phyloP scores from a whole-genome alignment of 2,329 filamentous ascomycete genomes.

The Scedosporium aurantiacum region DNA sequence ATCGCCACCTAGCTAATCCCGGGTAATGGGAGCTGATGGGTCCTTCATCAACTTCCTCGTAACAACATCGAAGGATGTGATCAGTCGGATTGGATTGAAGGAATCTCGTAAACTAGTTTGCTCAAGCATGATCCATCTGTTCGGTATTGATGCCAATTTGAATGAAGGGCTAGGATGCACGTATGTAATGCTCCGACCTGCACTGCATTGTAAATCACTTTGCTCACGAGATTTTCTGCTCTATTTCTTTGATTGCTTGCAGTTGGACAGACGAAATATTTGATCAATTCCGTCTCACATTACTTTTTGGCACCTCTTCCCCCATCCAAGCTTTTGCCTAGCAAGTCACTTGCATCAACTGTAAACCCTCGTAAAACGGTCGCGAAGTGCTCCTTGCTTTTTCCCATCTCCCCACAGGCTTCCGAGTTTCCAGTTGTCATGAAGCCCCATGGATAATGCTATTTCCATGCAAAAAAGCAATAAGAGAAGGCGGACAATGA shows the following conservation, averaged over 20 bases:
- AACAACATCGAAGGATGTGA: neutral
- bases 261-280: neutral
- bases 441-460: neutral
- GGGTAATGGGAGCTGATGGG: neutral
- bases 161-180: too few relatives aligned
- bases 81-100: neutral
- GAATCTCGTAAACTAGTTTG: neutral
- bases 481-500: neutral
- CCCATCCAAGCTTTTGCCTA: neutral
- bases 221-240: neutral
- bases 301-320: neutral
- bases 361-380: neutral
- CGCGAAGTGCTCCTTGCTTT: neutral
- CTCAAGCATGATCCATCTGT: neutral
- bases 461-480: neutral
- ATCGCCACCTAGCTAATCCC: neutral
- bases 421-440: neutral
- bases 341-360: neutral
- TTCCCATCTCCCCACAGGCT: neutral
- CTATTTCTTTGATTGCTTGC: neutral
- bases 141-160: neutral
- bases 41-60: too few relatives aligned
- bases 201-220: neutral
- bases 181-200: neutral
- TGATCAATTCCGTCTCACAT: too few relatives aligned